These are phyloP conservation scores for Pseudotulostoma volvatum DNA, from an alignment of 495 filamentous ascomycete genomes.

Conservation along the genomic window DNA sequence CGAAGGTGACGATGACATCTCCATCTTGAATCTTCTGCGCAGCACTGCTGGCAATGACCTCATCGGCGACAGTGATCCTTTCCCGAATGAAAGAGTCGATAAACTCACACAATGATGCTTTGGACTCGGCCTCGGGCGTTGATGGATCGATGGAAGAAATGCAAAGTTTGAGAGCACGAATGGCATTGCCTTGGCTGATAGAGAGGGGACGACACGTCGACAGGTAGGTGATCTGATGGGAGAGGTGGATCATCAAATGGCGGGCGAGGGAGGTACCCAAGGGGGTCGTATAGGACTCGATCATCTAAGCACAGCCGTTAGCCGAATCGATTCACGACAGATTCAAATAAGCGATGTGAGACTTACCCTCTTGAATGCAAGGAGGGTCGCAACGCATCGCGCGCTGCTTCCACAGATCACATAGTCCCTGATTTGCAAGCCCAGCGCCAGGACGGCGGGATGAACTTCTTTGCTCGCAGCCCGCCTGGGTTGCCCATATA, in stretches of 20 bases:
- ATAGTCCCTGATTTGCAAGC: constrained; percentile 82
- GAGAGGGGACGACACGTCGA: constrained; percentile 83
- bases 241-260: constrained; percentile 84
- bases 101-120: constrained; percentile 52
- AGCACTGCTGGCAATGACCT: constrained; percentile 64
- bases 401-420: constrained; percentile 79
- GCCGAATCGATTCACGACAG: not conserved
- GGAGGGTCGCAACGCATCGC: constrained; percentile 68
- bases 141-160: constrained; percentile 76
- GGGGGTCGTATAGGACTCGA: constrained; percentile 82
- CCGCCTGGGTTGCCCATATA: constrained; percentile 57
- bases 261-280: constrained; percentile 65
- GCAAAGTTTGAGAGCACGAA: constrained; percentile 78
- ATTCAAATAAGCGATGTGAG: not conserved
- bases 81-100: constrained; percentile 88
- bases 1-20: constrained; percentile 77
- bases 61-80: constrained; percentile 70
- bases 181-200: constrained; percentile 88
- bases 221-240: constrained; percentile 87
- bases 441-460: constrained; percentile 67
- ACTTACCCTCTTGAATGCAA: constrained; percentile 75
- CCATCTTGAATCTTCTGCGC: constrained; percentile 57
- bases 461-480: constrained; percentile 81
- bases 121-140: constrained; percentile 60
- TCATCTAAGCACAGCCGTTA: constrained; percentile 39